Base-by-base conservation (phyloP, 441 rosid genomes). In the Eruca vesicaria region DNA sequence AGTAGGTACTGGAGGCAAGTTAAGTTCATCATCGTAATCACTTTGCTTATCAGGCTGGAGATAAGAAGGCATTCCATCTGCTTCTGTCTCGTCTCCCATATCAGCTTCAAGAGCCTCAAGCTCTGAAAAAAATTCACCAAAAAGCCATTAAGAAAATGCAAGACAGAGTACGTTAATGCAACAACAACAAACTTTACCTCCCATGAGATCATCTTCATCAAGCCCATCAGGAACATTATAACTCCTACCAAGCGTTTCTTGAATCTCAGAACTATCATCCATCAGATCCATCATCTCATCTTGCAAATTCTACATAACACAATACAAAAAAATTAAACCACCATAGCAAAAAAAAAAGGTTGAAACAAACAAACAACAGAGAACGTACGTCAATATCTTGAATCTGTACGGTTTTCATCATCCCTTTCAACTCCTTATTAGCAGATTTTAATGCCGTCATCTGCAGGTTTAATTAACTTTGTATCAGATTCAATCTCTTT, bases 271-370 rank as follows among this genome's bases (percentile, higher is more conserved):
- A 75, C 99, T 96, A 55, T 87, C 97, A 78, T 96, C 99, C 99
- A 93, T 90, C 78, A 93, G 73, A 87, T 96, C 96, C 93, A 87
- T 88, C 99, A 96, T 96, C 87, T 94, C 99, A 75, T 96, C 99
- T 94, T 94, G 99, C 88, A 96, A 75, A 79, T 87, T 96, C 99
- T 48, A 16, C 16, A 10, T 7, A 16, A 43, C 2, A 7, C 5
- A 43, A 6, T 14, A 15, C 15, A 43, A 41, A 7, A n/a, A 41
- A n/a, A n/a, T n/a, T 43, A 43, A 33, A 33, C 38, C 50, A 43
- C 50, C 50, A 43, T 32, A 43, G 43, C 10, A 10, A 36, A 36
- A 43, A 36, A 2, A 36, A 36, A 43, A 41, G 3, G 2, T 38
- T 38, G 45, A 38, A 38, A 38, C 9, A 32, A 32, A 32, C 35